Base-by-base conservation (phyloP, 2,329 filamentous ascomycete genomes). In the Huntiella decipiens region DNA sequence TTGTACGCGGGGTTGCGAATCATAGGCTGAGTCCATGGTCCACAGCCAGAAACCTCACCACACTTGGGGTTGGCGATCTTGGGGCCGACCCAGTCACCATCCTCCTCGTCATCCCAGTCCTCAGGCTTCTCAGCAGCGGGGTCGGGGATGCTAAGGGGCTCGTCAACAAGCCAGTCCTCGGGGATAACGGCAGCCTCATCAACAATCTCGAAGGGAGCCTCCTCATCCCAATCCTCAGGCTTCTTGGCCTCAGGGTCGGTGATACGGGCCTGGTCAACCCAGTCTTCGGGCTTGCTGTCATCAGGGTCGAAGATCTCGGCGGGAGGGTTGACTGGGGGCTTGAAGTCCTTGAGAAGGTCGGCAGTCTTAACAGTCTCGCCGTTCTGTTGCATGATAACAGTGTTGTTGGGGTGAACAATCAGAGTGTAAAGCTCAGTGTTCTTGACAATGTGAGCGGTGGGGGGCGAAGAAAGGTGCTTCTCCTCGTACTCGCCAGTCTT, bases 401-500 rank as follows among this genome's bases (percentile, higher is more conserved):
- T 88, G 73, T 96, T 92, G 71, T 98, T 87, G 58, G 87, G 86
- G 65, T 88, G 82, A 61, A 98, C 84, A 56, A 95, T 85, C 56
- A 98, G 74, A 51, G 91, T 96, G 74, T 98, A 98, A 52, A 98
- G 80, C 63, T 88, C 81, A 52, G 83, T 82, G 52, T 84, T 80
- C 79, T 95, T 96, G 69, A 78, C 73, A 58, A 93, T 91, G 62
- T 79, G 82, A 60, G 87, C 87, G 50, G 79, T 73, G 51, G 91
- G 87, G 53, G 88, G 80, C 57, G 73, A 74, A 61, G 74, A 77
- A 53, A 98, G 74, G 68, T 98, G 91, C 80, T 98, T 98, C 82
- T 98, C 91, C 75, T 98, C 88, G 60, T 98, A 98, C 66, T 95
- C 85, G 70, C 88, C 88, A 40, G 86, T 95, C 82, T 94, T 95